Conservation (phyloP, 192 early-diverging fungal species). For the Podila minutissima region DNA sequence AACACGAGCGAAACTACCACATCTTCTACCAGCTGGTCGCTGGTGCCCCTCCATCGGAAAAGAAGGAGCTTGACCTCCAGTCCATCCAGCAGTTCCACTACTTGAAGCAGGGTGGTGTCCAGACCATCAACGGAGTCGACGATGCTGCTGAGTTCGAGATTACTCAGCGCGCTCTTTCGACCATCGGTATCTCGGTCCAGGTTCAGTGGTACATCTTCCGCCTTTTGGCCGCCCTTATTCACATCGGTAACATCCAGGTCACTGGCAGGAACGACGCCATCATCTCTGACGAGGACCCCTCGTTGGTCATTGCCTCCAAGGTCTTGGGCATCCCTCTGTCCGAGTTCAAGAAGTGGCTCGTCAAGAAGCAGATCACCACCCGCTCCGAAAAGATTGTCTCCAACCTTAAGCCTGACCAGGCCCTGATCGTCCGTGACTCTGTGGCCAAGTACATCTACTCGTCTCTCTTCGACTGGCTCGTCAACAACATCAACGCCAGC, state of each 20-base stretch:
- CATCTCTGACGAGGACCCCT: conserved; percentile 81
- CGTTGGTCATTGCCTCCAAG: conserved; percentile 70
- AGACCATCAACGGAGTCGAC: conserved; percentile 87
- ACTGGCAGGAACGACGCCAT: conserved; percentile 73
- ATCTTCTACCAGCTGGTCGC: conserved; percentile 99
- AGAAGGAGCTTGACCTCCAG: conserved; percentile 83
- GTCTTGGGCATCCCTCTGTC: conserved; percentile 82
- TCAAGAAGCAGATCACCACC: conserved; percentile 92
- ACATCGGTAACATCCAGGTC: conserved; percentile 96
- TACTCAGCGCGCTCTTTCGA: conserved; percentile 86
- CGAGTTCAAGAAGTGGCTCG: conserved; percentile 95
- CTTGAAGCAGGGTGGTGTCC: conserved; percentile 85
- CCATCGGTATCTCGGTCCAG: conserved; percentile 84
- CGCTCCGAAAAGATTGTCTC: conserved; percentile 93
- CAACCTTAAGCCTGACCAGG: conserved; percentile 76
- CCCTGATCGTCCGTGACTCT: conserved; percentile 86
- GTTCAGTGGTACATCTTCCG: conserved; percentile 92
- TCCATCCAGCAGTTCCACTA: conserved; percentile 86
- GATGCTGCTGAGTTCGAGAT: conserved; percentile 92
- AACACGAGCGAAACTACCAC: conserved; percentile 97
- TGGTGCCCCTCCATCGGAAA: conserved; percentile 84
- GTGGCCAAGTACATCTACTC: conserved; percentile 98
- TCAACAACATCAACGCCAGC: conserved; percentile 87
- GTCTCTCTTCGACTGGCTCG: conserved; percentile 96
- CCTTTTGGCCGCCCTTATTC: conserved; percentile 91